Evolutionary conservation across 768 basidiomycete genomes (phyloP).

Genomic region (Hirschioporus abietinus): DNA sequence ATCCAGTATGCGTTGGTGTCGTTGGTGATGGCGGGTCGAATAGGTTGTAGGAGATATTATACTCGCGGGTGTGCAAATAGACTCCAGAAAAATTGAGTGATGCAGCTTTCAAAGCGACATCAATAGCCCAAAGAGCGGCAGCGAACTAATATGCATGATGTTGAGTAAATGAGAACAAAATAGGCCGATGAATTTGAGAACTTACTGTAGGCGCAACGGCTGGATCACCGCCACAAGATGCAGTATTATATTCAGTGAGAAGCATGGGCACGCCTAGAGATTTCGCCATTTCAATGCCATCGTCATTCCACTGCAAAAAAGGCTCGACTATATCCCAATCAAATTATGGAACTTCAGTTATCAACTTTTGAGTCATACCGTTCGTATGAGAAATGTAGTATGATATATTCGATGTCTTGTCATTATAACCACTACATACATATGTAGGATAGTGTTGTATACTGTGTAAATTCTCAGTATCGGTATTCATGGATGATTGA

Average conservation of each 20-base stretch:
- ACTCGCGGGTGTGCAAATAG: constrained; percentile 48
- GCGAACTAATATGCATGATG: constrained; percentile 26
- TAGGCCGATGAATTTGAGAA: neutral
- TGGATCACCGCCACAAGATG: constrained; percentile 47
- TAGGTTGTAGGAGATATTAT: constrained; percentile 46
- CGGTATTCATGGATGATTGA: too few species aligned
- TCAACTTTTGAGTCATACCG: neutral
- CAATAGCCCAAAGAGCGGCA: constrained; percentile 45
- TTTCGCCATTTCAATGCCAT: constrained; percentile 34
- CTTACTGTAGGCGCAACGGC: constrained; percentile 37
- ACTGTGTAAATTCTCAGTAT: constrained; percentile 16
- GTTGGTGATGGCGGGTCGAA: constrained; percentile 34
- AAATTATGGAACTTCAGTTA: neutral
- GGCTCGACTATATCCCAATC: constrained; percentile 24
- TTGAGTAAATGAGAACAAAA: neutral
- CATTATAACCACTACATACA: constrained; percentile 33
- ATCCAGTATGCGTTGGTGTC: constrained; percentile 29
- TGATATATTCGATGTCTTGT: constrained; percentile 36
- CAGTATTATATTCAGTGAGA: constrained; percentile 52
- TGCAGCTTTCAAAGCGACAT: constrained; percentile 50
- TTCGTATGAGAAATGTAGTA: constrained; percentile 41
- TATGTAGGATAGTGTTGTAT: constrained; percentile 52
- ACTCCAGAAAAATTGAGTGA: constrained; percentile 42
- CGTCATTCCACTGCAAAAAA: constrained; percentile 39
- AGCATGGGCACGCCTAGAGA: constrained; percentile 31